phyloP scores from a whole-genome alignment of 2,329 filamentous ascomycete species.

The Pseudogymnoascus sp. region DNA sequence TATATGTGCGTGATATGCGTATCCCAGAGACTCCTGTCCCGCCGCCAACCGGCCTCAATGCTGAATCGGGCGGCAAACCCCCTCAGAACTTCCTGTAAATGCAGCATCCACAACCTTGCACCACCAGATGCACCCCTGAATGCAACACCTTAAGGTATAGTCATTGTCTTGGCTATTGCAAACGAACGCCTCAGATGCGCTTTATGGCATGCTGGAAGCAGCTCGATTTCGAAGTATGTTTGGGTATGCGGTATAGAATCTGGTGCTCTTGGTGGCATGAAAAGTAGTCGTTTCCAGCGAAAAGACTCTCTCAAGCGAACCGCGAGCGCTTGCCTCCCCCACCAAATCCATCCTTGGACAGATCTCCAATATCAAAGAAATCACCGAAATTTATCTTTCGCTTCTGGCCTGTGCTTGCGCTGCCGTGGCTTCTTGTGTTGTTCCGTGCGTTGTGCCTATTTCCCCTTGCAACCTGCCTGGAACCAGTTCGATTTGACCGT shows the following conservation, averaged over 20 bases:
- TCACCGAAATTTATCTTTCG: conserved; percentile 66
- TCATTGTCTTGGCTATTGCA: background rate
- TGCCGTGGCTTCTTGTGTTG: background rate
- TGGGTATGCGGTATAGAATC: background rate
- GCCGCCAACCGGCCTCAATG: background rate
- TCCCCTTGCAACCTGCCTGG: conserved; percentile 25
- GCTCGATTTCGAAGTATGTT: background rate
- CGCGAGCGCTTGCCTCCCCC: conserved; percentile 29
- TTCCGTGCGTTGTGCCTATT: conserved; percentile 19
- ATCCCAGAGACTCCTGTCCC: background rate
- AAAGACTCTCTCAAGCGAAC: conserved; percentile 22
- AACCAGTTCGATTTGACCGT: conserved; percentile 21
- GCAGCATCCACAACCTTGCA: background rate
- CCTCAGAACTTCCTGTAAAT: background rate
- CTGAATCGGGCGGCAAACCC: background rate
- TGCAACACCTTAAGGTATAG: background rate
- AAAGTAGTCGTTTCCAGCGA: background rate
- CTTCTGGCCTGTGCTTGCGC: conserved; percentile 50
- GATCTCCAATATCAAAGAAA: conserved; percentile 63
- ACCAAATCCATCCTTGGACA: conserved; percentile 51
- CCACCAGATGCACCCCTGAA: background rate
- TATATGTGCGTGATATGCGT: background rate
- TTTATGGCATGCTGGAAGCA: background rate
- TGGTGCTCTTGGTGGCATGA: background rate
- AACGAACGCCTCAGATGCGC: background rate